Base-by-base conservation (phyloP, 306 rosid genomes). In the Astragalus glycyphyllos region DNA sequence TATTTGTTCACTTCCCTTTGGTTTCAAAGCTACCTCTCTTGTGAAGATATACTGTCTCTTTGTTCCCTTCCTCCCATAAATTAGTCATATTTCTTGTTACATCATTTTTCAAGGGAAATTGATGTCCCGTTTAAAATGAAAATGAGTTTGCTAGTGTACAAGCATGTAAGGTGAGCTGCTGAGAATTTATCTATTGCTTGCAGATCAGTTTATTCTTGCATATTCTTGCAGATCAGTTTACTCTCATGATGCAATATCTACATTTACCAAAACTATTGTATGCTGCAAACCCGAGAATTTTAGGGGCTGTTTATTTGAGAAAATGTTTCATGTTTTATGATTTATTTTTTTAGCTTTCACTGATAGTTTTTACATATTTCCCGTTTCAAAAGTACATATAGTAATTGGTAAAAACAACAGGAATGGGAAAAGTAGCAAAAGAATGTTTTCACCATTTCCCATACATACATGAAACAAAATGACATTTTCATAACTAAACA, bases 1-100 rank as follows among this genome's bases (percentile, higher is more conserved):
- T 26, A 53, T 56, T 14, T 72, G 49, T 65, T 57, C 23, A 11
- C 56, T 65, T 65, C 53, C 17, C 42, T 38, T 72, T 44, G 47
- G 49, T 65, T 71, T 71, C 32, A 8, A 62, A 71, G 68, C 38
- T 40, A 23, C 38, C 61, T 77, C 51, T 61, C 26, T 55, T 38
- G 17, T 60, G 23, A 51, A 31, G 74, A 49, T 49, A 16, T 63
- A 26, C 26, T 73, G 42, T 61, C 64, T 76, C 56, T 68, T 58
- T 61, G 42, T 41, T 42, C 14, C 16, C 26, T 38, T 46, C 14
- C 41, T 51, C 12, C 62, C 13, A 54, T 41, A n/a, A 41, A 31
- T 4, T 16, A 4, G 26, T 65, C 34, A 55, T 34, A 55, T 15
- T 63, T 73, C 69, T 37, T 8, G 8, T 62, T 63, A 13, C 75